phyloP scores from a whole-genome alignment of 225 moss, liverwort and hornwort species.

The Bryoerythrophyllum caledonicum region DNA sequence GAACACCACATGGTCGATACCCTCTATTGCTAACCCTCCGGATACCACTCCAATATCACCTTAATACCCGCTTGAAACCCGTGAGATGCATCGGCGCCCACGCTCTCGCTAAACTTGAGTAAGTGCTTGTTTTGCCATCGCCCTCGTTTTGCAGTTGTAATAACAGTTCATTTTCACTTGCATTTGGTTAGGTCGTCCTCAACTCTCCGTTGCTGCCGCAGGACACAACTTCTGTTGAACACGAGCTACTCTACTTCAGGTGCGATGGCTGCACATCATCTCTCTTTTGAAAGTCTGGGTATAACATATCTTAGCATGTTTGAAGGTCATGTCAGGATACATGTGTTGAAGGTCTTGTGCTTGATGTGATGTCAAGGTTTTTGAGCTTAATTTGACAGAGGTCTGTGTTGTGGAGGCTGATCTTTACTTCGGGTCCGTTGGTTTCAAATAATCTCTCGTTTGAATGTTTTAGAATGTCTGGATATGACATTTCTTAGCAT shows the following conservation, averaged over 20 bases:
- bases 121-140: background rate
- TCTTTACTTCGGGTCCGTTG: no score
- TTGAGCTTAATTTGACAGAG: no score
- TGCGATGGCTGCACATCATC: background rate
- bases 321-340: background rate
- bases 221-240: no score
- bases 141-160: background rate
- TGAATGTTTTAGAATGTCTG: background rate
- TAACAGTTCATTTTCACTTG: background rate
- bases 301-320: no score
- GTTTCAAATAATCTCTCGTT: background rate
- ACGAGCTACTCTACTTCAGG: no score
- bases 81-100: background rate
- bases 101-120: background rate
- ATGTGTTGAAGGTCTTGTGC: no score
- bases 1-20: background rate
- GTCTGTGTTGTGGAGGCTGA: no score
- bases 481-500: no score
- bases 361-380: no score
- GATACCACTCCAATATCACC: background rate
- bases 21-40: no score
- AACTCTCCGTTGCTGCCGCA: background rate
- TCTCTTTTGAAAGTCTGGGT: background rate
- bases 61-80: no score
- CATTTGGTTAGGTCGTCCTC: background rate